Base-by-base conservation (phyloP, 331 rosid genomes). In the Malus hybrid region DNA sequence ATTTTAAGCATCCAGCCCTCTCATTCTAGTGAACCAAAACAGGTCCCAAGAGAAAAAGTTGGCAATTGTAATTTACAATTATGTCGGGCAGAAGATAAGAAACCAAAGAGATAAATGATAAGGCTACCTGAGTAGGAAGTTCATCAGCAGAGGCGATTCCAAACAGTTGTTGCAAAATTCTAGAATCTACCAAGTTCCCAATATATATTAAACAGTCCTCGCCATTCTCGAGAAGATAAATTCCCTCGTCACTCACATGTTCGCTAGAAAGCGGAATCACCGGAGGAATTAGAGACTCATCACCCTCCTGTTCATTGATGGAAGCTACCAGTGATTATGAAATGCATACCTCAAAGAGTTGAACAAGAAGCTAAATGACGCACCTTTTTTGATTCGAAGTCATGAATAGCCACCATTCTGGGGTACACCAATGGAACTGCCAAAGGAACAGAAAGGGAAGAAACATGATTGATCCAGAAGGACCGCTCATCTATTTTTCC, bases 341-440 rank as follows among this genome's bases (percentile, higher is more conserved):
- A 79, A 77, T 63, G 79, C 77, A 78, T 18, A 52, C 66, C 59
- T n/a, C 44, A 66, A 59, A 74, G 42, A 27, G n/a, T 54, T 27
- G 44, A 5, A 10, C 19, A 14, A 60, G 13, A 75, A 66, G 16
- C 20, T 52, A 52, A 16, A 52, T 52, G 20, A 44, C 22, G 7
- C 74, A 67, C 70, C 29, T 69, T 20, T 75, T 89, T 86, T 22
- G 92, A 80, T 64, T 86, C 88, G 29, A 92, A 91, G 74, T 92
- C 87, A 78, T 92, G 96, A 67, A 95, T 80, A 70, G 97, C 89
- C 83, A 92, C 60, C 98, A 95, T 90, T 83, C 99, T 88, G 71
- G 99, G 99, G 81, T 95, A 95, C 73, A 95, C 99, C 36, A 95
- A 88, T 5, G 99, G 97, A 79, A 92, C 91, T 64, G 97, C 97